Conservation (phyloP, 176 grass and related monocot genomes). For the Cenchrus americanus region DNA sequence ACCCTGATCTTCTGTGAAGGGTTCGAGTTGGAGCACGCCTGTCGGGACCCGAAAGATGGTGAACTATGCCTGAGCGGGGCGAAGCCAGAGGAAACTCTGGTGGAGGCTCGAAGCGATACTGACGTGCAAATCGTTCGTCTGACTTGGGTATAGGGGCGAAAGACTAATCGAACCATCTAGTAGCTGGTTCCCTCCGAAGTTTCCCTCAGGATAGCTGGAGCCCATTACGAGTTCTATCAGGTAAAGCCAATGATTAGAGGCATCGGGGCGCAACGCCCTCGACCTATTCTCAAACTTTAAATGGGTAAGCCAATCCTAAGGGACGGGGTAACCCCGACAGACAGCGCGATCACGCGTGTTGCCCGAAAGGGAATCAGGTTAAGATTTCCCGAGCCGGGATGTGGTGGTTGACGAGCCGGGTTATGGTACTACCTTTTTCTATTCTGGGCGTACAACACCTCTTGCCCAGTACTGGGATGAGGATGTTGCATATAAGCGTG, state of each 20-base stretch:
- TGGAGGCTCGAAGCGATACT: conserved; percentile 76
- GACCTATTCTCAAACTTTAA: no score
- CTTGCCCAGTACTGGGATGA: no score
- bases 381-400: conserved; percentile 50
- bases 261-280: conserved; percentile 9
- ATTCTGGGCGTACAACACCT: no score
- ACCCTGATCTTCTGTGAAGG: conserved; percentile 62
- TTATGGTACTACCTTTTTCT: no score
- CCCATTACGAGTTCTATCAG: conserved; percentile 64
- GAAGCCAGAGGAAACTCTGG: conserved; percentile 79
- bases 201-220: conserved; percentile 76
- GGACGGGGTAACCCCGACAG: conserved; percentile 17
- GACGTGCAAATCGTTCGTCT: conserved; percentile 75
- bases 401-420: neutral
- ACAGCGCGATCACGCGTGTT: neutral
- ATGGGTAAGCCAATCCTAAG: conserved; percentile 63
- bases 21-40: conserved; percentile 65
- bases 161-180: conserved; percentile 87
- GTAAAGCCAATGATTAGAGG: conserved; percentile 84
- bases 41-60: conserved; percentile 72
- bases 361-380: conserved; percentile 18
- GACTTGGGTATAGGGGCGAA: conserved; percentile 75
- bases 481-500: no score
- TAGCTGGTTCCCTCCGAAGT: conserved; percentile 81
- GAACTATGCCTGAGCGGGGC: conserved; percentile 72